Evolutionary conservation across 2,329 filamentous ascomycete species (phyloP).

Genomic region (Madurella fahalii): DNA sequence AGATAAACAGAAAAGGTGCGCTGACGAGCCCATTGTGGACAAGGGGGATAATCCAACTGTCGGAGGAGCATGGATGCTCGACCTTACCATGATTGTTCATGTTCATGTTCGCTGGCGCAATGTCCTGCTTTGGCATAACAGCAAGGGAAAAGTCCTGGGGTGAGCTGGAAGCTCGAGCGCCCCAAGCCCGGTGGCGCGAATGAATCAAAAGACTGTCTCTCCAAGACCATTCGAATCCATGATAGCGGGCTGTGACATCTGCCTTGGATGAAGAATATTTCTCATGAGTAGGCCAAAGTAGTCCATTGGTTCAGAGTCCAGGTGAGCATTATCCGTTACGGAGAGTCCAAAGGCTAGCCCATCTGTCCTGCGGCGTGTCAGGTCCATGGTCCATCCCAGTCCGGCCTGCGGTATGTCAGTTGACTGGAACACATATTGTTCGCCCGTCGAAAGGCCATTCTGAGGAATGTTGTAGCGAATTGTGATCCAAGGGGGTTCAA

Average conservation of each 20-base stretch:
- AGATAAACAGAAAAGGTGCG: not conserved
- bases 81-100: conserved; percentile 9
- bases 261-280: not conserved
- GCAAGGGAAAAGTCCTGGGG: not conserved
- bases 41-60: not conserved
- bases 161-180: not conserved
- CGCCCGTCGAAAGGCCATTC: conserved; percentile 6
- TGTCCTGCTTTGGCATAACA: not conserved
- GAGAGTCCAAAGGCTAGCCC: not conserved
- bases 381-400: conserved; percentile 1
- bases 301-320: conserved; percentile 9
- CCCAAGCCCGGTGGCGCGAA: conserved; percentile 3
- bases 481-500: conserved; percentile 38
- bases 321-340: not conserved
- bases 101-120: not conserved
- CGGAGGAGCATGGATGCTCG: conserved; percentile 1
- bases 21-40: not conserved
- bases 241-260: not conserved
- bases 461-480: conserved; percentile 23
- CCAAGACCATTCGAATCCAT: not conserved
- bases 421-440: conserved; percentile 12
- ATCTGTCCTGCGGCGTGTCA: not conserved
- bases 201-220: not conserved
- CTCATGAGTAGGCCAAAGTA: not conserved
- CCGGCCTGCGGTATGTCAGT: conserved; percentile 23